Evolutionary conservation across 2,329 filamentous ascomycete genomes (phyloP), one percentile per base, ranked within the genome.

Genomic region (Dendryphion nanum): DNA sequence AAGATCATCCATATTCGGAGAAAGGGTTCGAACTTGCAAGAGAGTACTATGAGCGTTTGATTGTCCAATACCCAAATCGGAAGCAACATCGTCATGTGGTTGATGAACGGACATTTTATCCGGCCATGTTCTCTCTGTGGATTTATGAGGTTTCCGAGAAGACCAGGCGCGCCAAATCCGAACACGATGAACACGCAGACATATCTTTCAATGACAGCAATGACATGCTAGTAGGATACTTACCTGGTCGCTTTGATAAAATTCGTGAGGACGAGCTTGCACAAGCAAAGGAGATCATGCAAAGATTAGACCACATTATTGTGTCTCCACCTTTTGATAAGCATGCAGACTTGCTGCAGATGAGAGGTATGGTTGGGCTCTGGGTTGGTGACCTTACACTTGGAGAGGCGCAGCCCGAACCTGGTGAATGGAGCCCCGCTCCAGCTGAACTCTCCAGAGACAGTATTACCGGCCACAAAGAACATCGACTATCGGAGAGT

Each of bases 111-210:
- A 82, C 88, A 44, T 95, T 96, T 61, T 90, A 89, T 68, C 82
- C 86, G 12, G 85, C 85, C 12, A 78, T 95, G 69, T 83, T 91
- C 51, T 82, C 82, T 33, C 78, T 89, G 31, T 91, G 93, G 78
- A 77, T 95, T 35, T 90, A 88, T 60, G 80, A 85, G 44, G 72
- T 82, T 2, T 79, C 86, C 55, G 73, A 79, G 32, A 63, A 57
- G 41, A 66, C 81, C 81, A 69, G 77, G 77, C 55, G 68, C 63
- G 38, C 57, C 59, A 35, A 74, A 29, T 20, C 33, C 28, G 42
- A 30, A 19, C 6, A 21, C 8, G 31, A 3, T 19, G 10, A 13
- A 12, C 31, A 7, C 7, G 16, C 10, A 12, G 7, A 15, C 12
- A 12, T 18, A 10, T 21, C 31, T 33, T 26, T 26, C n/a, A 26